Evolutionary conservation across 1,284 basidiomycete species (phyloP), one percentile per base, ranked within the genome.

Genomic region (Athelia psychrophila): DNA sequence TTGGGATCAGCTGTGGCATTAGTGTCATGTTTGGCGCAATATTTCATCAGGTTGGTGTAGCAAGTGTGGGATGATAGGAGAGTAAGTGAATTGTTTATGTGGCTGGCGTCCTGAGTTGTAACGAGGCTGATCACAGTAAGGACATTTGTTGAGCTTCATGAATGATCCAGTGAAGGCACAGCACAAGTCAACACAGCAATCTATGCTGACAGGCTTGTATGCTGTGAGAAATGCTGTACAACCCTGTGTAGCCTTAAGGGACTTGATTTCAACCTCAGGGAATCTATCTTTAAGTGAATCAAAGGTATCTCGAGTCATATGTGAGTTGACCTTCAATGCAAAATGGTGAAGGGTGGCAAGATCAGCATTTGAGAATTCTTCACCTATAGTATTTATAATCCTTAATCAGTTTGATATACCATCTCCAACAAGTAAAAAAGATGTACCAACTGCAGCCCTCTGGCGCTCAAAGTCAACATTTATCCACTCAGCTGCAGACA

Each of bases 161-260:
- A 50, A 51, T 1, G 49, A 18, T 2, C 58, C 60, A 16, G 51
- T 51, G 48, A 49, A 64, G 27, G 50, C 51, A 19, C 40, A 30
- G 40, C 53, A 54, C 2, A 23, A 51, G 22, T 52, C 51, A 20
- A 38, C 44, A 47, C 74, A 76, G 55, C 73, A 76, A 53, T 75
- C 56, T 48, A 71, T 72, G 0, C 30, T 27, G 5, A 58, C 54
- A 1, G 68, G 67, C 15, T 63, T 47, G 36, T 72, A 52, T 0
- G 61, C 66, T 2, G 71, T 60, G 13, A 72, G 54, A 48, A 60
- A 58, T 8, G 54, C 58, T 10, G 62, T 54, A 20, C 58, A 63
- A 13, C 48, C 49, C 10, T 56, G 38, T 16, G 54, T 54, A 13
- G 24, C 32, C 24, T 61, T 55, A 46, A 52, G 38, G 12, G 35